Evolutionary conservation across 768 basidiomycete species (phyloP), one percentile per base, ranked within the genome.

Genomic region (Royoungia palumana): DNA sequence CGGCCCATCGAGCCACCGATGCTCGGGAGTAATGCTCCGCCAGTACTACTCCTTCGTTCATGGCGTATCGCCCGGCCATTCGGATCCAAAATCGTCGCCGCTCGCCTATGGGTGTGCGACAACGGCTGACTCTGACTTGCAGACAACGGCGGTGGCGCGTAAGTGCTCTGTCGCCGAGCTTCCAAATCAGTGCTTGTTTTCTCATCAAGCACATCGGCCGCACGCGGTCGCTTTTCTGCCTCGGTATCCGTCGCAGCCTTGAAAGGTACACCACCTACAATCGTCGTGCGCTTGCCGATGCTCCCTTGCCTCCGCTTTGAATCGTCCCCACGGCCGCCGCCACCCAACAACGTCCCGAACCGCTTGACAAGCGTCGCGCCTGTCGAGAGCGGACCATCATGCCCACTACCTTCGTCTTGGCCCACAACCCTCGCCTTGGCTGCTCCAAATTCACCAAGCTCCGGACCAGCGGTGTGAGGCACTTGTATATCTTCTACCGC

Each of bases 1-100:
- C 89, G 74, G 10, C 84, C 83, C 50, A 87, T 75, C 5, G 83
- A 81, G 14, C 81, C 82, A 12, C 75, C 77, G 21, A 73, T 63
- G 44, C 56, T 58, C 2, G 60, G 71, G 14, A 80, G 62, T 37
- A 80, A 63, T 40, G 82, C 80, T 20, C 80, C 87, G 22, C 87
- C 84, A 0, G 85, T 87, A 59, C 87, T 89, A 60, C 86, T 88
- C 60, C 89, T 69, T 60, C 89, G 73, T 54, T 87, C 85, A 62
- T 91, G 89, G 36, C 82, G 73, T 13, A 73, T 70, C 20, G 81
- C 69, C 13, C 82, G 74, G 22, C 82, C 79, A 41, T 80, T 76
- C 0, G 87, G 79, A 63, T 91, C 89, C 28, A 90, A 62, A 32
- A 90, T 75, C 14, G 89, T 89, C 49, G 88, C 87, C 5, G 88